These are phyloP conservation scores for Haplographium delicatum DNA, from an alignment of 495 filamentous ascomycete genomes.

Conservation along the genomic window DNA sequence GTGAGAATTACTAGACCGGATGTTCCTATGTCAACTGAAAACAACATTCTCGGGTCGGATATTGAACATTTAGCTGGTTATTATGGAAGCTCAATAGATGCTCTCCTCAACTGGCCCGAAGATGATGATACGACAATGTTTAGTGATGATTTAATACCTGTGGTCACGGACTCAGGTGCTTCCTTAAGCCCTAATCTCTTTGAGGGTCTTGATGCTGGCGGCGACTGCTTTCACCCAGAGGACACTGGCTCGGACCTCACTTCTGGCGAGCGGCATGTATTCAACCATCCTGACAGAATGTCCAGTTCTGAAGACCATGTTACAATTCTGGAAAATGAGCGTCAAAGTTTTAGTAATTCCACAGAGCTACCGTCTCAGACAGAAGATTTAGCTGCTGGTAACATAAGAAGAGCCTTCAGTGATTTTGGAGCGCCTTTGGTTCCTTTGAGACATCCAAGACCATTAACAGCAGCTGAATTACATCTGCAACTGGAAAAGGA, in stretches of 20 bases:
- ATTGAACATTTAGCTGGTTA: neutral
- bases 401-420: neutral
- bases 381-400: neutral
- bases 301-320: neutral
- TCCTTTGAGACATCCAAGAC: neutral
- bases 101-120: neutral
- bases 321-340: neutral
- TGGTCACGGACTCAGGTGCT: neutral
- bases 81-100: neutral
- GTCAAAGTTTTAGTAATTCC: neutral
- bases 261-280: neutral
- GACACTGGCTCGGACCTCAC: neutral
- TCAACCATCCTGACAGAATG: no score
- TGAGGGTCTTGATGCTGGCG: neutral
- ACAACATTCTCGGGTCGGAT: neutral
- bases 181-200: neutral
- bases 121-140: neutral
- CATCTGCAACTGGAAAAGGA: no score
- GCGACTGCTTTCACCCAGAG: neutral
- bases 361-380: neutral
- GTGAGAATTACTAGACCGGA: neutral
- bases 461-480: no score
- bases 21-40: neutral
- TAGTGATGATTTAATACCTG: neutral
- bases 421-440: neutral